Conservation (phyloP, 768 basidiomycete genomes). For the Mycena kentingensis region DNA sequence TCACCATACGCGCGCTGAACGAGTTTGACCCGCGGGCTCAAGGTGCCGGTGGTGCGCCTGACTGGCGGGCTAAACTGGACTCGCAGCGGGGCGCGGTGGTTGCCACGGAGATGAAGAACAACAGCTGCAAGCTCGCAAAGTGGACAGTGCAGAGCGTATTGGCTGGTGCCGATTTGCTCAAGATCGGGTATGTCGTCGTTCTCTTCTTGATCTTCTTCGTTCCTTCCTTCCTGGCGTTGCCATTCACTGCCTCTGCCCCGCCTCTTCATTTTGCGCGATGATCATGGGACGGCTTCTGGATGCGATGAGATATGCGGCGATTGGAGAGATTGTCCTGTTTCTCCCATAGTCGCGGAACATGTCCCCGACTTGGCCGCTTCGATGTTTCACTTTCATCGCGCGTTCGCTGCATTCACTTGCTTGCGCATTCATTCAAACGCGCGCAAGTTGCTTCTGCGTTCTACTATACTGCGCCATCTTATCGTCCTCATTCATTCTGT, state of each 20-base stretch:
- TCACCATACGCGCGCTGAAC: conserved; percentile 93
- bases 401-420: too few relatives aligned
- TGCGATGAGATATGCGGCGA: not conserved
- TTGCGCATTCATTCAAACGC: too few relatives aligned
- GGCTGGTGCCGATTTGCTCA: conserved; percentile 94
- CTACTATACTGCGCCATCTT: too few relatives aligned
- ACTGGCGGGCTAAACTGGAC: conserved; percentile 97
- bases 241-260: conserved; percentile 19
- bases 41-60: conserved; percentile 94
- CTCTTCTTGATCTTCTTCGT: conserved; percentile 14
- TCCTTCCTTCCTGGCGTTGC: conserved; percentile 11
- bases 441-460: too few relatives aligned
- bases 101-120: conserved; percentile 99
- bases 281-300: too few relatives aligned
- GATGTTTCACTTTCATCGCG: not conserved
- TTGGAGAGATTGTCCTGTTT: not conserved
- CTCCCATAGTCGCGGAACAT: not conserved
- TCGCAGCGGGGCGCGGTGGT: conserved; percentile 96
- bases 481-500: too few relatives aligned
- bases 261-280: conserved; percentile 2
- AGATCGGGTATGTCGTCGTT: conserved; percentile 77
- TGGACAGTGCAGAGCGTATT: conserved; percentile 96
- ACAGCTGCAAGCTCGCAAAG: conserved; percentile 94
- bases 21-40: conserved; percentile 92
- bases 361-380: not conserved